These are phyloP conservation scores for Globisporangium irregulare DNA, from an alignment of 352 stramenopile species.

Conservation along the genomic window DNA sequence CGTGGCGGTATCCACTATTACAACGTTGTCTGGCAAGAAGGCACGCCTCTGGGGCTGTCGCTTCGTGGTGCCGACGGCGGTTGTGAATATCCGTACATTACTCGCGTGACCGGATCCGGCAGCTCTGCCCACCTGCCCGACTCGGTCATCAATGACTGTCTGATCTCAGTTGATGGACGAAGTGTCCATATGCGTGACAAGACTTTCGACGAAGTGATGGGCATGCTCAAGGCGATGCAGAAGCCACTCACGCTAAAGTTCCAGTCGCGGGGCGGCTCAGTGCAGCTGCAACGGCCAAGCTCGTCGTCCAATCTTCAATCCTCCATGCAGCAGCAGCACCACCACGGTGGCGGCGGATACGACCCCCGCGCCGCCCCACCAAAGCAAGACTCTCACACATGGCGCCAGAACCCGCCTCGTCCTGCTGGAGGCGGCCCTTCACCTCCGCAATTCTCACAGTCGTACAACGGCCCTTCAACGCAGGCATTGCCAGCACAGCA, in stretches of 20 bases:
- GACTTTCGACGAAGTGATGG: constrained; percentile 87
- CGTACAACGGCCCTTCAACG: constrained; percentile 28
- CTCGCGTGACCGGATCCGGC: constrained; percentile 76
- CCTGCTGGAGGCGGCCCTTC: background rate
- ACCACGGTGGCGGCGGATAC: constrained; percentile 14
- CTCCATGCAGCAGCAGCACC: constrained; percentile 11
- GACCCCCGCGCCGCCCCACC: constrained; percentile 20
- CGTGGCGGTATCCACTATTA: constrained; percentile 58
- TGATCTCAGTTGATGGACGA: constrained; percentile 79
- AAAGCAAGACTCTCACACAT: constrained; percentile 58
- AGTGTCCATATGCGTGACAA: constrained; percentile 80
- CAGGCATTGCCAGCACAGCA: constrained; percentile 25
- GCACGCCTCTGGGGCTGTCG: constrained; percentile 69
- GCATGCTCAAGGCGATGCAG: constrained; percentile 83
- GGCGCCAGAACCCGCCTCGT: constrained; percentile 55
- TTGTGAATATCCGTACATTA: constrained; percentile 87
- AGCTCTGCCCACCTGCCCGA: constrained; percentile 77
- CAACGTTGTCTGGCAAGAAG: constrained; percentile 82
- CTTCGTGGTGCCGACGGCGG: constrained; percentile 64
- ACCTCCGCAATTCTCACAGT: constrained; percentile 26
- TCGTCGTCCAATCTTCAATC: constrained; percentile 22
- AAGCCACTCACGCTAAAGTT: constrained; percentile 87
- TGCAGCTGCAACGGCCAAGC: constrained; percentile 18
- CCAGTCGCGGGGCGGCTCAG: constrained; percentile 35
- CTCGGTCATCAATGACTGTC: constrained; percentile 67